Base-by-base conservation (phyloP, 1,284 basidiomycete species). In the Ustilago hordei region DNA sequence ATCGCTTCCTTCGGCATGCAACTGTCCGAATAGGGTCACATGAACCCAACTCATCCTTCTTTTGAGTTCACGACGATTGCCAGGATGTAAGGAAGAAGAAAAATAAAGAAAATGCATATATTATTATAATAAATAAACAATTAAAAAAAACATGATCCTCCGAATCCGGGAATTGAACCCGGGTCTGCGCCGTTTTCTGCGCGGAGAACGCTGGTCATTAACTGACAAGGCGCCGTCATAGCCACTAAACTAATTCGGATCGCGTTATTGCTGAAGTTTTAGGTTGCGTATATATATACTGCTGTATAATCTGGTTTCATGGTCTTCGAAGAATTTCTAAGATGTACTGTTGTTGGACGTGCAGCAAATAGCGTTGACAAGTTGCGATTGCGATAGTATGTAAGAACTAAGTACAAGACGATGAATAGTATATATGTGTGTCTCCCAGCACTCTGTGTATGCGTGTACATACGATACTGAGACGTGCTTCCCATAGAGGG, bases 241-340 rank as follows among this genome's bases (percentile, higher is more conserved):
- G 75, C 75, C 75, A 78, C 75, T 78, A 78, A 78, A 78, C 75
- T 78, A 78, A 78, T 78, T 78, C 75, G 75, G 75, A 78, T 41
- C 34, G 38, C 12, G 48, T 64, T 36, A 36, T 64, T 13, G 9
- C 1, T 17, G 2, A 8, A 1, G 1, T 8, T 4, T 5, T 1
- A 41, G 12, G 4, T 41, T 41, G 39, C 15, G 1, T 2, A 13
- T 4, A 41, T 41, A 41, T 15, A 13, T 41, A 13, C 13, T 41
- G 12, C 23, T 0, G 23, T 28, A 28, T 23, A 28, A 0, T 3
- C 0, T 3, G 23, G 23, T 3, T 28, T 28, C 23, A 28, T 28
- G 3, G 23, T 28, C 23, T 28, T 28, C 23, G 23, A 28, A 28
- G 3, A 28, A 28, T 28, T 28, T 28, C 2, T 28, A 28, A 28